phyloP scores from a whole-genome alignment of 1,284 basidiomycete genomes.

The Heterobasidion irregulare region DNA sequence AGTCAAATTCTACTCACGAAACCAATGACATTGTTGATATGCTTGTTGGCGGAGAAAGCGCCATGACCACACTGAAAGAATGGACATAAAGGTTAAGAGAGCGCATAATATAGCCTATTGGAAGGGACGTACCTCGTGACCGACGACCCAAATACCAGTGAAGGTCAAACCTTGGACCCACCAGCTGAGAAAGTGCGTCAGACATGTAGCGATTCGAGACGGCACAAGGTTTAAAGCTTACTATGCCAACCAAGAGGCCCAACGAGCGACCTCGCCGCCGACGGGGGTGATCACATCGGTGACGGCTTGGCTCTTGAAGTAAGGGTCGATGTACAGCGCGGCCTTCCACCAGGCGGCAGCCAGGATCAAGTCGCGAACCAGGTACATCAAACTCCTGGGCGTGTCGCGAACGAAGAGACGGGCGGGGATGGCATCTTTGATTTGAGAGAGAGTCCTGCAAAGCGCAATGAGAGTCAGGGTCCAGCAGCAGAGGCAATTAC shows the following conservation, averaged over 20 bases:
- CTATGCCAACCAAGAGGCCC: neutral
- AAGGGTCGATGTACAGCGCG: conserved; percentile 39
- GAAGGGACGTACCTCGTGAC: conserved; percentile 37
- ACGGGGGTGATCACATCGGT: neutral
- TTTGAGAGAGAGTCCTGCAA: conserved; percentile 26
- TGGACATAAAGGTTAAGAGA: neutral
- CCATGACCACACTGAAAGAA: conserved; percentile 19
- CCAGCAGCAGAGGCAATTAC: neutral
- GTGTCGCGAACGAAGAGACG: conserved; percentile 22
- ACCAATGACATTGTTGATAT: conserved; percentile 19
- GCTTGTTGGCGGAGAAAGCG: conserved; percentile 18
- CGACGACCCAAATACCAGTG: conserved; percentile 57
- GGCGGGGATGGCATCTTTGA: conserved; percentile 43
- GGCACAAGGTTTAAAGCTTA: neutral
- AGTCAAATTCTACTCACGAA: conserved; percentile 14
- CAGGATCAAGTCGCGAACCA: conserved; percentile 36
- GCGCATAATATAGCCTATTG: too few relatives aligned
- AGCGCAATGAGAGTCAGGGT: neutral
- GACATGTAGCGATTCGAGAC: neutral
- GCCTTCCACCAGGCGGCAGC: conserved; percentile 34
- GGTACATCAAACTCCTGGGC: conserved; percentile 15
- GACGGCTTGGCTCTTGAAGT: conserved; percentile 20
- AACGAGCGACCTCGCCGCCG: neutral
- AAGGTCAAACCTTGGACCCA: conserved; percentile 56
- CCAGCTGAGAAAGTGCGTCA: conserved; percentile 29